Base-by-base conservation (phyloP, 2,329 filamentous ascomycete species). In the Curvularia sp. region DNA sequence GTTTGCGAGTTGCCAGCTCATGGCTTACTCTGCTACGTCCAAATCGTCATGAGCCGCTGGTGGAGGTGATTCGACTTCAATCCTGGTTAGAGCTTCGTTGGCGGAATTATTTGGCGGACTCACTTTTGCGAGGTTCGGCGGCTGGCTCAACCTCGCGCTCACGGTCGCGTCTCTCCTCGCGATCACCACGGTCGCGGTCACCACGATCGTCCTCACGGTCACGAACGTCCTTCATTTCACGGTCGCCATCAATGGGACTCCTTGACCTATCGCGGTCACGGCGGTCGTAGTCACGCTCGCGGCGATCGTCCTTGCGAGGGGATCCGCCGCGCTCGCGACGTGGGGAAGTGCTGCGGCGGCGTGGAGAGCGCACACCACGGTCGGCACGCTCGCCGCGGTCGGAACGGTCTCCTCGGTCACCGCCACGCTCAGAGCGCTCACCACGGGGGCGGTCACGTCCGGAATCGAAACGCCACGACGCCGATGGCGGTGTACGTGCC, bases 391-490 rank as follows among this genome's bases (percentile, higher is more conserved):
- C 86, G 68, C 84, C 82, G 64, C 84, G 84, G 58, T 86, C 86
- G 60, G 88, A 87, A 68, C 84, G 84, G 60, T 86, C 86, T 60
- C 88, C 87, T 68, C 67, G 67, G 43, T 69, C 66, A 49, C 87
- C 86, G 61, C 89, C 87, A 65, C 88, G 90, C 72, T 92, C 90
- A 73, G 90, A 88, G 41, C 65, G 65, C 58, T 68, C 68, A 41
- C 67, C 68, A 57, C 70, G 69, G 47, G 69, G 69, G 49, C 69
- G 68, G 50, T 73, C 70, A 41, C 71, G 70, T 61, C 93, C 94
- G 68, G 92, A 93, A 79, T 97, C 95, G 77, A 99, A 99, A 62
- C 95, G 91, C 95, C 95, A 99, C 30, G 93, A 98, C 53, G 95
- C 95, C 67, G 95, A 98, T 49, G 95, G 95, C 72, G 95, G 95